Conservation (phyloP, 2,329 filamentous ascomycete species). For the Saccharata proteae region DNA sequence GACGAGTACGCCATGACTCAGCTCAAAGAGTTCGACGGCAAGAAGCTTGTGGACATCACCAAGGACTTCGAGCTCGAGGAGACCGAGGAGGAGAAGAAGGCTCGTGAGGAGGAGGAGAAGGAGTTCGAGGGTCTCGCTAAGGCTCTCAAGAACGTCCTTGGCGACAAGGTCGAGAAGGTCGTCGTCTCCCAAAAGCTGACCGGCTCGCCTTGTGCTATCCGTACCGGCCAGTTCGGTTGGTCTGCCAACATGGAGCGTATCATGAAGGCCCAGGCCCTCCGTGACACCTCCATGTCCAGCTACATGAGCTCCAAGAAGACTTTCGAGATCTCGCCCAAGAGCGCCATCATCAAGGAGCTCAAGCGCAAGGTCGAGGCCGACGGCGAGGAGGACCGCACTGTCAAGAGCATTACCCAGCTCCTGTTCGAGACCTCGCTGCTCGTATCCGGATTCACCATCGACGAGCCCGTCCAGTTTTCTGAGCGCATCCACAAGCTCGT, state of each 20-base stretch:
- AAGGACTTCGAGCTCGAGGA: conserved; percentile 99
- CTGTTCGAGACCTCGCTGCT: conserved; percentile 98
- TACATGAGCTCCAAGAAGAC: conserved; percentile 99
- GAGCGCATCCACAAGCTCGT: conserved; percentile 99
- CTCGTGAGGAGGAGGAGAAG: conserved; percentile 94
- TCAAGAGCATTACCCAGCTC: conserved; percentile 97
- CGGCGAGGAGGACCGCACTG: conserved; percentile 95
- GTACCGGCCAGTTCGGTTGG: conserved; percentile 99
- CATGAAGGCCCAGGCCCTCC: conserved; percentile 99
- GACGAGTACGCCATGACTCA: conserved; percentile 99
- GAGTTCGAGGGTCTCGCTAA: conserved; percentile 92
- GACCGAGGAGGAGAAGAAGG: conserved; percentile 97
- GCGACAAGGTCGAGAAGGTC: conserved; percentile 99
- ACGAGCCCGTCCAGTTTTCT: conserved; percentile 94
- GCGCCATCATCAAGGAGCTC: conserved; percentile 93
- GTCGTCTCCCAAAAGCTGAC: conserved; percentile 97
- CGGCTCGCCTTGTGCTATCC: conserved; percentile 92
- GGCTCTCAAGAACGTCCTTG: conserved; percentile 96
- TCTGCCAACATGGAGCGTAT: conserved; percentile 99
- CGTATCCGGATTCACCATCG: conserved; percentile 98
- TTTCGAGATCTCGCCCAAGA: conserved; percentile 99
- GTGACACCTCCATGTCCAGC: conserved; percentile 98
- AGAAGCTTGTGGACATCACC: conserved; percentile 99
- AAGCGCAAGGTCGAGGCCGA: conserved; percentile 98
- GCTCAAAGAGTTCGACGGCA: conserved; percentile 99